A percentile compares a stretch with the other conserved stretches of the same genome.
These are phyloP conservation scores for Colletotrichum gigasporum DNA, from an alignment of 2,329 filamentous ascomycete genomes.

Conservation along the genomic window DNA sequence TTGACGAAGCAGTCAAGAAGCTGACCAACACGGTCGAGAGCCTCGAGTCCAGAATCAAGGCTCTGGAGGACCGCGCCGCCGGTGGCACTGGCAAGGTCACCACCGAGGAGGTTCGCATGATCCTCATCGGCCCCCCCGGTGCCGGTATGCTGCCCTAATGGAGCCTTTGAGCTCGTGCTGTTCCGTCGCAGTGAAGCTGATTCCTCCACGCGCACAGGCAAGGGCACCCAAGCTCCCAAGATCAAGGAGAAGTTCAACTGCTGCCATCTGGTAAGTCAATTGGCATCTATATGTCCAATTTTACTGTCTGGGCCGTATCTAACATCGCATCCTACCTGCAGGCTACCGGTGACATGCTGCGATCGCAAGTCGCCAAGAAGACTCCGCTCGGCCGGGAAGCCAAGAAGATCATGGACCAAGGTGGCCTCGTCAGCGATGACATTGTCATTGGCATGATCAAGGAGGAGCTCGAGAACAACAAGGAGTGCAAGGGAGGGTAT, in stretches of 20 bases:
- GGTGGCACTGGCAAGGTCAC: constrained; percentile 61
- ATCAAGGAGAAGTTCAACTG: constrained; percentile 98
- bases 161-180: constrained; percentile 6
- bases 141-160: constrained; percentile 74
- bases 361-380: constrained; percentile 98
- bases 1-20: constrained; percentile 85
- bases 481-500: constrained; percentile 96
- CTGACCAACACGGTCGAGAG: constrained; percentile 85
- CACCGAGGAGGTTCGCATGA: constrained; percentile 85
- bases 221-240: constrained; percentile 97
- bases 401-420: constrained; percentile 99
- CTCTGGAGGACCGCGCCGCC: constrained; percentile 80
- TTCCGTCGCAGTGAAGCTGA: constrained; percentile 1
- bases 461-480: constrained; percentile 92
- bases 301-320: constrained; percentile 11
- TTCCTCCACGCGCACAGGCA: constrained; percentile 69
- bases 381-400: constrained; percentile 92
- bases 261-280: constrained; percentile 86
- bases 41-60: constrained; percentile 86
- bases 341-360: constrained; percentile 99
- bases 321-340: constrained; percentile 47
- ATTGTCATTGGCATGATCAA: constrained; percentile 99
- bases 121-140: constrained; percentile 96
- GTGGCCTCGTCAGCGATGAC: constrained; percentile 96
- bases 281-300: constrained; percentile 22